phyloP scores from a whole-genome alignment of 75 land plant species.

The Gnetum montanum region DNA sequence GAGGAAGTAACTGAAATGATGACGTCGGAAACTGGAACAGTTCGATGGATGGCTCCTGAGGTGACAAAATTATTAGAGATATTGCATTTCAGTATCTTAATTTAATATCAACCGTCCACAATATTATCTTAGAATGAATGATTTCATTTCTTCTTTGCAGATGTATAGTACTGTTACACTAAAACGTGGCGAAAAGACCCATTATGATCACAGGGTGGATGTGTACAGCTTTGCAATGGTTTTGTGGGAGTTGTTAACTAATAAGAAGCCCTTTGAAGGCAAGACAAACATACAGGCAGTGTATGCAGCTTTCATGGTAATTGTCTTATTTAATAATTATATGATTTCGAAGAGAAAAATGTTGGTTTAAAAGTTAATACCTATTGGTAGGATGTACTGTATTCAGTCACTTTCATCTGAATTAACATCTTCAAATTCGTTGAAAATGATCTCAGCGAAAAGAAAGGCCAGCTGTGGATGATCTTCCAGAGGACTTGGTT shows the following conservation, averaged over 20 bases:
- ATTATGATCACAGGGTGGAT: constrained; percentile 25
- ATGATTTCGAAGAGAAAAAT: neutral
- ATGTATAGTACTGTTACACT: constrained; percentile 27
- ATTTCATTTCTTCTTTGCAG: constrained; percentile 6
- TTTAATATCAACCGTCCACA: no score
- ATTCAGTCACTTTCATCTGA: neutral
- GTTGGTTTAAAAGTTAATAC: neutral
- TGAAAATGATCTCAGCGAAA: constrained; percentile 6
- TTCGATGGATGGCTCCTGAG: constrained; percentile 51
- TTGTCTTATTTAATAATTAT: neutral
- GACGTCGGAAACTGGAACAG: constrained; percentile 49
- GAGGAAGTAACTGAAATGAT: constrained; percentile 49
- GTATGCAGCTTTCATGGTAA: constrained; percentile 35
- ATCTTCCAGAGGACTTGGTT: constrained; percentile 20
- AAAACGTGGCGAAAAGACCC: constrained; percentile 19
- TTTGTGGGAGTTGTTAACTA: constrained; percentile 24
- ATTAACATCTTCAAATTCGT: neutral
- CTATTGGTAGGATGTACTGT: neutral
- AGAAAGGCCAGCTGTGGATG: constrained; percentile 29
- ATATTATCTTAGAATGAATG: neutral
- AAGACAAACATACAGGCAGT: constrained; percentile 30
- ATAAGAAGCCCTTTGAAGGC: constrained; percentile 22
- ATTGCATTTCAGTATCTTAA: neutral
- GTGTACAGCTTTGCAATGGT: constrained; percentile 26
- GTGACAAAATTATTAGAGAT: neutral